Conservation (phyloP, 2,329 filamentous ascomycete species). For the Gaeumannomyces sp. region DNA sequence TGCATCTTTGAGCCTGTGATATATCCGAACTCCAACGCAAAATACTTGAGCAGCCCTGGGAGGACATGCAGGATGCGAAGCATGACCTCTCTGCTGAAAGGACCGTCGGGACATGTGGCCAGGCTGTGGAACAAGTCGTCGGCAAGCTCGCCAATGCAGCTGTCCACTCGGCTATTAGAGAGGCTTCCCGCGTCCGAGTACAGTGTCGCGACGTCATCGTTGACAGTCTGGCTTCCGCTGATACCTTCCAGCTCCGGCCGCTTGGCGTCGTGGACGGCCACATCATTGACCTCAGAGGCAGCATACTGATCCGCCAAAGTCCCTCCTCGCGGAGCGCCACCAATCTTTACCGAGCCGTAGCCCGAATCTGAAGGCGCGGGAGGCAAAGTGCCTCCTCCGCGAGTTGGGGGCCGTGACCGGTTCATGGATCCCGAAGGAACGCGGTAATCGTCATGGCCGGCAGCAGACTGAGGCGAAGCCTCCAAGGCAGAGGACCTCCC, state of each 20-base stretch:
- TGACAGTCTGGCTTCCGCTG: background rate
- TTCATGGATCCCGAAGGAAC: background rate
- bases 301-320: background rate
- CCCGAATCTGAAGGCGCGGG: background rate
- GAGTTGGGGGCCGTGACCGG: background rate
- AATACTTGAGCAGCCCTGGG: background rate
- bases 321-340: background rate
- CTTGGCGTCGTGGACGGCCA: background rate
- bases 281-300: too few relatives aligned
- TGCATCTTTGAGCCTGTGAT: background rate
- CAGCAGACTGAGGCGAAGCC: too few relatives aligned
- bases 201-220: background rate
- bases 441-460: too few relatives aligned
- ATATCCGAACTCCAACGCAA: background rate
- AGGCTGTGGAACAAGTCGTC: background rate
- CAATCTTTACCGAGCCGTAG: background rate
- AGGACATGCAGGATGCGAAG: background rate
- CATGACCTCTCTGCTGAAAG: background rate
- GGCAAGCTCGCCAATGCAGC: background rate
- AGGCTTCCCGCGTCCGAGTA: slow-evolving; percentile 5
- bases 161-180: background rate
- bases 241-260: background rate
- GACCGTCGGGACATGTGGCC: background rate
- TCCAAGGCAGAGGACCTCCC: too few relatives aligned
- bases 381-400: background rate